Base-by-base conservation (phyloP, 768 basidiomycete species). In the Crepidotus variabilis region DNA sequence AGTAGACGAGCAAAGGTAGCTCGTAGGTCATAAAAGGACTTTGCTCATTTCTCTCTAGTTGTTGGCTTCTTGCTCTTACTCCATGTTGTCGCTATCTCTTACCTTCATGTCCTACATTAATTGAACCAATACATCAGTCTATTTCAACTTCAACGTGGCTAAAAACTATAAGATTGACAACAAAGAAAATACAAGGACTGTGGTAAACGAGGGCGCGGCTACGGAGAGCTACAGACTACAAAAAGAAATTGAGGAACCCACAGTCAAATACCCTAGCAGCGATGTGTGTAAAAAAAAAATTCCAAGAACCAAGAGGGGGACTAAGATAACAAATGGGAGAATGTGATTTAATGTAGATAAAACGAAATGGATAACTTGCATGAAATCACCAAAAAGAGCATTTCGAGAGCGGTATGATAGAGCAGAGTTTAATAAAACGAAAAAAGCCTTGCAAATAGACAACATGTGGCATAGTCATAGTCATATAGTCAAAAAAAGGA, bases 1-100 rank as follows among this genome's bases (percentile, higher is more conserved):
- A 46, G 54, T 55, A 61, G 63, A 54, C 57, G 61, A 49, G 52
- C 34, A 56, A 66, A 66, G 47, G 56, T 55, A 8, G 55, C 65
- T 35, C 65, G 65, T 11, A 58, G 59, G 52, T 34, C 22, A 47
- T 66, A 52, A 62, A n/a, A 32, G 13, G 6, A 32, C 34, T 33
- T 33, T 46, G 0, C 22, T n/a, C 32, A 32, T 54, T 20, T 28
- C 20, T n/a, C 47, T 18, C 47, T 49, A 16, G 39, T 43, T 16
- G 5, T 16, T 43, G 18, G 13, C 39, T 4, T 14, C 11, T 43
- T 16, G 13, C 39, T 43, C 18, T 20, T 43, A 16, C 39, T 43
- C 39, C 18, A 43, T 43, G 39, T 43, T 28, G 28, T 28, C 28
- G 28, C 28, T 28, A 28, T 46, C 43, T 46, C 43, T 11, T 21